Conservation (phyloP, 306 rosid genomes). For the Gleditsia sinensis region DNA sequence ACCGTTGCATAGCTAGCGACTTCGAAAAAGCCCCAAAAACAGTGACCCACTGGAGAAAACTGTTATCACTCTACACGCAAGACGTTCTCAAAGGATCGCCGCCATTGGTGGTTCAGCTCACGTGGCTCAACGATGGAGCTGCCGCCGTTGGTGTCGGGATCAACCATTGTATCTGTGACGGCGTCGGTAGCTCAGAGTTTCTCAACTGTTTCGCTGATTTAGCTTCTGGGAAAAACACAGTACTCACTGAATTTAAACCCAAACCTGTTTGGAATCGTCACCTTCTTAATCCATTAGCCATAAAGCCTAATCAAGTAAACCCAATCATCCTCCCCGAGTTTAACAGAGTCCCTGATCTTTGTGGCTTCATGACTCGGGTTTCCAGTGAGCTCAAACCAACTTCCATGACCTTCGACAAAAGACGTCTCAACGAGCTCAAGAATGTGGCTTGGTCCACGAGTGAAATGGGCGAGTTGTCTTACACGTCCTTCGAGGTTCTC, state of each 20-base stretch:
- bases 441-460: slow-evolving; percentile 39
- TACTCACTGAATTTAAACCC: slow-evolving; percentile 29
- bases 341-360: slow-evolving; percentile 62
- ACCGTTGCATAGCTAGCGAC: slow-evolving; percentile 37
- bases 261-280: slow-evolving; percentile 78
- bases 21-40: slow-evolving; percentile 60
- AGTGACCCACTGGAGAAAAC: slow-evolving; percentile 65
- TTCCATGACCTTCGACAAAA: slow-evolving; percentile 44
- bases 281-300: slow-evolving; percentile 34
- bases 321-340: slow-evolving; percentile 47
- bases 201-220: slow-evolving; percentile 63
- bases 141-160: slow-evolving; percentile 75
- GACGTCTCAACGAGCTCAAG: slow-evolving; percentile 48
- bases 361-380: slow-evolving; percentile 65
- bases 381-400: slow-evolving; percentile 61
- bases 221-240: slow-evolving; percentile 39
- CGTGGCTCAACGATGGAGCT: slow-evolving; percentile 77
- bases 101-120: slow-evolving; percentile 71
- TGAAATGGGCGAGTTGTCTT: slow-evolving; percentile 20
- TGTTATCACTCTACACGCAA: slow-evolving; percentile 56
- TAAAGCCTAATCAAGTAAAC: neutral
- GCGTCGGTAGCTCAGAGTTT: slow-evolving; percentile 77
- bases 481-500: slow-evolving; percentile 76
- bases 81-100: slow-evolving; percentile 85
- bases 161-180: slow-evolving; percentile 79